Conservation (phyloP, 257 asterid genomes). For the Paulownia fortunei region DNA sequence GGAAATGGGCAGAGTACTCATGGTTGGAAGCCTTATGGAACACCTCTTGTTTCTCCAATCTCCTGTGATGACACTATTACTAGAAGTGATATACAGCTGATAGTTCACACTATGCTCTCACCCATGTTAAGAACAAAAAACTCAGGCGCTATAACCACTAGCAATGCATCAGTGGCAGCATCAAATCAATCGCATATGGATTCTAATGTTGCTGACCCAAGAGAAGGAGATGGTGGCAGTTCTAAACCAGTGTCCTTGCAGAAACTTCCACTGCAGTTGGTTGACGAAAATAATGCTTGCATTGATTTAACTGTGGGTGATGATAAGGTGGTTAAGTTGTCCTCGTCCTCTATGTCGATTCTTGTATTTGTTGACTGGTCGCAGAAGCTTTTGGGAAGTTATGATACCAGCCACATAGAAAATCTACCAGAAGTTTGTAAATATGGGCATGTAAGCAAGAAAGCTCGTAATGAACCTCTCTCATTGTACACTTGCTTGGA, state of each 20-base stretch:
- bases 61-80: constrained; percentile 82
- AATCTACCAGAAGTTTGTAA: constrained; percentile 87
- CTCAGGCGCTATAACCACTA: constrained; percentile 38
- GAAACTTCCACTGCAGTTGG: constrained; percentile 95
- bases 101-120: constrained; percentile 82
- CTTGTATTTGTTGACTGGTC: constrained; percentile 99
- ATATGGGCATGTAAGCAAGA: constrained; percentile 80
- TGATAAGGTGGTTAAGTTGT: constrained; percentile 83
- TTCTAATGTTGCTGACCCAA: constrained; percentile 46
- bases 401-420: constrained; percentile 82
- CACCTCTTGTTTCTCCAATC: constrained; percentile 96
- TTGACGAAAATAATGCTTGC: constrained; percentile 96
- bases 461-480: constrained; percentile 95
- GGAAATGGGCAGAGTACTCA: constrained; percentile 70
- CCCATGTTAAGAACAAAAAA: constrained; percentile 74
- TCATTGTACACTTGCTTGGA: constrained; percentile 97
- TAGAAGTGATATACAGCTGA: constrained; percentile 81
- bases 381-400: constrained; percentile 84
- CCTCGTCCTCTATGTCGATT: constrained; percentile 88
- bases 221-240: constrained; percentile 52
- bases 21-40: constrained; percentile 98
- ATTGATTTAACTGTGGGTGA: constrained; percentile 86
- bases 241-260: constrained; percentile 47
- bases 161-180: constrained; percentile 46
- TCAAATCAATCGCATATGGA: constrained; percentile 48